These are phyloP conservation scores for Gloeopeniophorella convolvens DNA, from an alignment of 768 basidiomycete species.

Conservation along the genomic window DNA sequence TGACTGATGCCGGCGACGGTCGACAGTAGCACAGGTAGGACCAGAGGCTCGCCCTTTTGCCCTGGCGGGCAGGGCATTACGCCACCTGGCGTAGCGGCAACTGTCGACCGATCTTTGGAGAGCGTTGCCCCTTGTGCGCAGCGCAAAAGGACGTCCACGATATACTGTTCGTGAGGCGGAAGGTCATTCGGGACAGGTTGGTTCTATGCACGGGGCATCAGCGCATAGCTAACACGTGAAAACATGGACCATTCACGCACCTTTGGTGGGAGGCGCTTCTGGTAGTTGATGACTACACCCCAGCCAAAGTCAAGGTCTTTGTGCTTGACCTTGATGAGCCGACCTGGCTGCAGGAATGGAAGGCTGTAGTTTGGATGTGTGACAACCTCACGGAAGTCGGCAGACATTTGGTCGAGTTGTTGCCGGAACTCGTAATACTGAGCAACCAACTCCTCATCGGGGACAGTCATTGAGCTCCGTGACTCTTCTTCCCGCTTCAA, in stretches of 20 bases:
- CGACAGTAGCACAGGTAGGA: conserved; percentile 83
- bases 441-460: conserved; percentile 74
- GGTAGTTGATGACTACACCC: conserved; percentile 91
- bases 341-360: conserved; percentile 88
- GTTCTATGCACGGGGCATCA: conserved; percentile 36
- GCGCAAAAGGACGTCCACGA: conserved; percentile 87
- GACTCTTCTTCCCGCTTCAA: conserved; percentile 64
- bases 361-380: conserved; percentile 94
- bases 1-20: conserved; percentile 84
- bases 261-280: conserved; percentile 81
- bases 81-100: conserved; percentile 56
- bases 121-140: conserved; percentile 58
- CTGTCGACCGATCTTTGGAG: conserved; percentile 50
- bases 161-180: conserved; percentile 83
- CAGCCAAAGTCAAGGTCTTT: conserved; percentile 90
- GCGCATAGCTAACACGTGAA: not conserved
- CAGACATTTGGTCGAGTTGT: conserved; percentile 82
- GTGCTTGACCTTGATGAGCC: conserved; percentile 87
- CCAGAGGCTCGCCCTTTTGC: conserved; percentile 74
- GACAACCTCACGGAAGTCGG: conserved; percentile 87
- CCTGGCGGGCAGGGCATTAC: conserved; percentile 68
- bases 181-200: conserved; percentile 64
- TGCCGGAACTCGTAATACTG: conserved; percentile 93
- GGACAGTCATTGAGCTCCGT: conserved; percentile 59
- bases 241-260: conserved; percentile 31